A percentile compares a stretch with the other conserved stretches of the same genome.
These are phyloP conservation scores for Friedmanniomyces simplex DNA, from an alignment of 495 filamentous ascomycete species.

Conservation along the genomic window DNA sequence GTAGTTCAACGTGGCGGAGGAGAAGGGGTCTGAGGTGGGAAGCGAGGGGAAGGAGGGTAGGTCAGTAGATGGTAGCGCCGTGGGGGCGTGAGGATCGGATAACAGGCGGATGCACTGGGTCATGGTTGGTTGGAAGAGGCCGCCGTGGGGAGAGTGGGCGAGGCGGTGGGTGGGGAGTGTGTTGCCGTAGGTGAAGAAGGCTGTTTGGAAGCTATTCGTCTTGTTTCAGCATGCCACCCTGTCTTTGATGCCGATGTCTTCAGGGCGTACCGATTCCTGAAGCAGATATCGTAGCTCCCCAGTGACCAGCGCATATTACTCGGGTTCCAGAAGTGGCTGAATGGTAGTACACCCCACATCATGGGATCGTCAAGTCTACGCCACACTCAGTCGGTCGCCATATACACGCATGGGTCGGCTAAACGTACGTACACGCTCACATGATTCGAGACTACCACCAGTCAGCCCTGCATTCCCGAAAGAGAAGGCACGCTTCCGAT, in stretches of 20 bases:
- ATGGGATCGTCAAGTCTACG: constrained; percentile 76
- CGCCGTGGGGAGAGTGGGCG: constrained; percentile 60
- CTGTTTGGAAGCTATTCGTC: constrained; percentile 40
- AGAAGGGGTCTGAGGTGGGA: constrained; percentile 28
- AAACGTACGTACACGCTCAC: constrained; percentile 73
- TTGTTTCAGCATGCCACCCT: constrained; percentile 10
- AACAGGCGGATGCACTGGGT: constrained; percentile 75
- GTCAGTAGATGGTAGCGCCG: constrained; percentile 1
- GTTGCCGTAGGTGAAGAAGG: constrained; percentile 80
- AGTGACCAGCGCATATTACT: constrained; percentile 74
- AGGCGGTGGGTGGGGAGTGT: constrained; percentile 78
- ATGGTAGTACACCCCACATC: constrained; percentile 79
- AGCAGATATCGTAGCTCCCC: constrained; percentile 90
- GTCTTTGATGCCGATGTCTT: not conserved
- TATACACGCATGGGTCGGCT: not conserved
- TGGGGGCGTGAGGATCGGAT: constrained; percentile 32
- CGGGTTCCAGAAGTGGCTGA: constrained; percentile 55
- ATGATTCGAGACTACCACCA: constrained; percentile 78
- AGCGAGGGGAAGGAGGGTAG: constrained; percentile 26
- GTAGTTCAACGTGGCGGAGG: constrained; percentile 51
- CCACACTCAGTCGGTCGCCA: constrained; percentile 6
- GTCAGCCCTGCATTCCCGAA: not conserved
- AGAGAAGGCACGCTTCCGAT: not conserved
- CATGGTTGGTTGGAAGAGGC: constrained; percentile 84
- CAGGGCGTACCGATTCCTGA: constrained; percentile 48